Evolutionary conservation across 2,329 filamentous ascomycete species (phyloP).

Genomic region (Ophioceras dolichostomum): DNA sequence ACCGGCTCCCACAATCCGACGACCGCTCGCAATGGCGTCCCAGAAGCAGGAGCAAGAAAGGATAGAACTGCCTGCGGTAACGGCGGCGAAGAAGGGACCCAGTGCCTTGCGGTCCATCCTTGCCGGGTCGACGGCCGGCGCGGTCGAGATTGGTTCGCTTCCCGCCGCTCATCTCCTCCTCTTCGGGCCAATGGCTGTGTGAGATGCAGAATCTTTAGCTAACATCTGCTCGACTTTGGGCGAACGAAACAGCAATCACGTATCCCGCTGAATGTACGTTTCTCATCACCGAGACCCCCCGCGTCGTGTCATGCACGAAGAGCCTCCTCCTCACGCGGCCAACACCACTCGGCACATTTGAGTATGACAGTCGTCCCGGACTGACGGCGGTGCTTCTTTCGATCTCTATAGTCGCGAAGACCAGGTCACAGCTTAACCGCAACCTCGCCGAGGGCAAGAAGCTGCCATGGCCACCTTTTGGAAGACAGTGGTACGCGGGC

Average conservation of each 20-base stretch:
- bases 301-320: background rate
- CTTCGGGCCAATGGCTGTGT: no score
- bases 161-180: no score
- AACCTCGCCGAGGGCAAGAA: constrained; percentile 71
- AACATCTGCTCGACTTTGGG: no score
- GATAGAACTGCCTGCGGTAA: background rate
- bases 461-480: constrained; percentile 90
- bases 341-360: no score
- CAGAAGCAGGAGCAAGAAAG: background rate
- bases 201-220: no score
- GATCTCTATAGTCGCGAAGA: constrained; percentile 98
- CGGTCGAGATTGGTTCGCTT: constrained; percentile 74
- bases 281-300: background rate
- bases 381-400: no score
- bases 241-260: constrained; percentile 65
- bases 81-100: constrained; percentile 38
- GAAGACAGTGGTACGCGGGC: constrained; percentile 90
- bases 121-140: constrained; percentile 86
- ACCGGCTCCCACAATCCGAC: no score
- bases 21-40: background rate
- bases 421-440: constrained; percentile 83
- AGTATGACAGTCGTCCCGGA: no score
- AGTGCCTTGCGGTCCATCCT: constrained; percentile 81
- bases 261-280: constrained; percentile 82
- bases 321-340: no score